Conservation (phyloP, 768 basidiomycete species). For the Pulveroboletus sp. region DNA sequence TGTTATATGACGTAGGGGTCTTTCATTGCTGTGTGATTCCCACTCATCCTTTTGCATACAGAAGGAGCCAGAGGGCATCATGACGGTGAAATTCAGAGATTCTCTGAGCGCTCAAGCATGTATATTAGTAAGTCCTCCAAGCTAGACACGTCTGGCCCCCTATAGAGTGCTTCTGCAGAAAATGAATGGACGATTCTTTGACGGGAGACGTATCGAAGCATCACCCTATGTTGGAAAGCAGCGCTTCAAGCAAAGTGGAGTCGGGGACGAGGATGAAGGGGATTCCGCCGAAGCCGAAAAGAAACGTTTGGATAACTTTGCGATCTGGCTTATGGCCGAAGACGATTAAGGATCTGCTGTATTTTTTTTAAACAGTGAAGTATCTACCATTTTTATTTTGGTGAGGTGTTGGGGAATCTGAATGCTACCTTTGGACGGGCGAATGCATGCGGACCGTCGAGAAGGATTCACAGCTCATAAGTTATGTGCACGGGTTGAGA, state of each 20-base stretch:
- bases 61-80: conserved; percentile 90
- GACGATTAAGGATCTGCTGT: conserved; percentile 45
- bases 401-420: not conserved
- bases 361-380: not conserved
- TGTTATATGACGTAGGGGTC: conserved; percentile 83
- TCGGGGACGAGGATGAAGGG: conserved; percentile 55
- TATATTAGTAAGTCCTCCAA: conserved; percentile 54
- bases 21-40: not conserved
- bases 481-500: too few relatives aligned
- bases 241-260: conserved; percentile 72
- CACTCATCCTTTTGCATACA: conserved; percentile 30
- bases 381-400: not conserved
- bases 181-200: conserved; percentile 94
- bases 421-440: not conserved
- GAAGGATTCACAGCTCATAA: not conserved
- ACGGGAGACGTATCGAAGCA: conserved; percentile 77
- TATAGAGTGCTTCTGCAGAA: conserved; percentile 45
- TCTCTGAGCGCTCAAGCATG: conserved; percentile 92
- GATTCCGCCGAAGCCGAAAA: conserved; percentile 74
- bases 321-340: conserved; percentile 79
- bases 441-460: not conserved
- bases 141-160: not conserved
- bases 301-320: conserved; percentile 83
- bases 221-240: conserved; percentile 78
- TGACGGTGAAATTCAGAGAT: conserved; percentile 95